Evolutionary conservation across 306 rosid genomes (phyloP).

Genomic region (Dalbergia oliveri): DNA sequence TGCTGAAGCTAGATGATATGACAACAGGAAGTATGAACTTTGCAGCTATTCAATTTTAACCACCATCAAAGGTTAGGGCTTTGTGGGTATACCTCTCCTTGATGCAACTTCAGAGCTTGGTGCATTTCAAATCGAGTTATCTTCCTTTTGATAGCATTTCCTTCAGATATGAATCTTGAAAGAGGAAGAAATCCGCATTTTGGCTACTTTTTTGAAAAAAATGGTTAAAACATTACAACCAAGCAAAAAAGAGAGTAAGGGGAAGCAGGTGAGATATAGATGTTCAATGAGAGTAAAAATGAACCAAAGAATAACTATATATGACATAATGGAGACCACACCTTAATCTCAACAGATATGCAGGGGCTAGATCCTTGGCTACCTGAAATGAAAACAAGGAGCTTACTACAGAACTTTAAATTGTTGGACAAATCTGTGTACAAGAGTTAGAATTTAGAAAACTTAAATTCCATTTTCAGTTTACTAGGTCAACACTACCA

Average conservation of each 20-base stretch:
- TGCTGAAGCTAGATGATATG: slow-evolving; percentile 6
- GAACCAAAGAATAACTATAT: slow-evolving; percentile 11
- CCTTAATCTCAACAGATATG: slow-evolving; percentile 96
- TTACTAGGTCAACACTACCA: slow-evolving; percentile 2
- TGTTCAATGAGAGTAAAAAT: slow-evolving; percentile 18
- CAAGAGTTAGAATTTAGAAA: not conserved
- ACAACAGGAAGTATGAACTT: not conserved
- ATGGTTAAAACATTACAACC: slow-evolving; percentile 28
- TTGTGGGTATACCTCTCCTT: slow-evolving; percentile 67
- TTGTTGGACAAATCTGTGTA: slow-evolving; percentile 14
- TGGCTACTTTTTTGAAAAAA: slow-evolving; percentile 62
- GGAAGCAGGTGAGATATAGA: slow-evolving; percentile 12
- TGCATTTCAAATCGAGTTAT: slow-evolving; percentile 89
- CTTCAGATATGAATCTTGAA: slow-evolving; percentile 79
- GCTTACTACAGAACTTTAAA: slow-evolving; percentile 32
- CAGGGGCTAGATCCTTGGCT: slow-evolving; percentile 58
- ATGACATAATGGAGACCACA: slow-evolving; percentile 32
- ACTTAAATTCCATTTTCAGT: not conserved
- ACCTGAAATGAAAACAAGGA: slow-evolving; percentile 62
- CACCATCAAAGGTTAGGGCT: slow-evolving; percentile 1
- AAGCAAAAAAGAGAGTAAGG: slow-evolving; percentile 16
- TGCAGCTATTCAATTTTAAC: slow-evolving; percentile 15
- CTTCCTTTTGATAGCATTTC: slow-evolving; percentile 67
- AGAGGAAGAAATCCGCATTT: slow-evolving; percentile 92
- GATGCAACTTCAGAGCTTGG: slow-evolving; percentile 85